Evolutionary conservation across 2,329 filamentous ascomycete species (phyloP).

Genomic region (Fusarium humuli): DNA sequence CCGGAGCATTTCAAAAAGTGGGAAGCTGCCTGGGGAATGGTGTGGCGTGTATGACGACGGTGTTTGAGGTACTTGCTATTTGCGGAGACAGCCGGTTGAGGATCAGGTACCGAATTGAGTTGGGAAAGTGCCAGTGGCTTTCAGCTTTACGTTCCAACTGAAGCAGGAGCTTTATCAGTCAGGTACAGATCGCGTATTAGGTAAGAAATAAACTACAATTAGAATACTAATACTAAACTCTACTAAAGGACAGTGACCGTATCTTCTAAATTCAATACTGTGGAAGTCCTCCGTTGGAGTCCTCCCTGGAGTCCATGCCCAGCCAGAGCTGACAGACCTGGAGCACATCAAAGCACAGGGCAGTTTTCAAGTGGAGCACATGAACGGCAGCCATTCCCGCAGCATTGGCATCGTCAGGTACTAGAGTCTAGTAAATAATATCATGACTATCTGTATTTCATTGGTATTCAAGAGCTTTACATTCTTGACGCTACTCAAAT

Average conservation of each 20-base stretch:
- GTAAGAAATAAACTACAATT: background rate
- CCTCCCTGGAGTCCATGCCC: background rate
- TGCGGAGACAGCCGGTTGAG: background rate
- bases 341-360: constrained; percentile 35
- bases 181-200: background rate
- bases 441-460: background rate
- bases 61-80: constrained; percentile 20
- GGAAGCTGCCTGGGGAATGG: constrained; percentile 39
- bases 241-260: background rate
- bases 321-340: constrained; percentile 7
- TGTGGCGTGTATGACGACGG: constrained; percentile 46
- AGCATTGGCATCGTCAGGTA: background rate
- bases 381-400: background rate
- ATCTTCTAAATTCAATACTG: background rate
- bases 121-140: background rate
- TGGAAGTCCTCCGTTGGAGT: background rate
- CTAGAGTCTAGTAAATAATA: background rate
- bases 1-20: constrained; percentile 41
- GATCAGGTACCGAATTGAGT: background rate
- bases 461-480: background rate
- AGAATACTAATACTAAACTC: background rate
- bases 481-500: background rate
- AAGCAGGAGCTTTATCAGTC: background rate
- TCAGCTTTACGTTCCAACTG: constrained; percentile 21
- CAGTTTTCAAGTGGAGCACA: constrained; percentile 10